These are phyloP conservation scores for Botrytis deweyae DNA, from an alignment of 2,329 filamentous ascomycete genomes.

Conservation along the genomic window DNA sequence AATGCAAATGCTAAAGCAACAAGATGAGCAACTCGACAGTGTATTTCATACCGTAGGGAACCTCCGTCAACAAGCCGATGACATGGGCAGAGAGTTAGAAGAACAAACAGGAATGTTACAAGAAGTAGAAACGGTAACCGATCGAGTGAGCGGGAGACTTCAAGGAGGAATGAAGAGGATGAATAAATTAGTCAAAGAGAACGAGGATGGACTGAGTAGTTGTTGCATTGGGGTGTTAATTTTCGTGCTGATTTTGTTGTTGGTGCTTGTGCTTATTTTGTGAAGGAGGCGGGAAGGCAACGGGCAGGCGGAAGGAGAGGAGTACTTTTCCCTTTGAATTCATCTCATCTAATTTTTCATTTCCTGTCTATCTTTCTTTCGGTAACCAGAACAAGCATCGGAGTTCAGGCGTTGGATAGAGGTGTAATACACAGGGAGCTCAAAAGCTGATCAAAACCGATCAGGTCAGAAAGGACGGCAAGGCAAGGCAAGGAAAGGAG, in stretches of 20 bases:
- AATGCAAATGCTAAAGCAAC: slow-evolving; percentile 86
- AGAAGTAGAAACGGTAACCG: slow-evolving; percentile 78
- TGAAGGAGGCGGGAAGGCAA: slow-evolving; percentile 35
- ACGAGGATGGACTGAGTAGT: slow-evolving; percentile 84
- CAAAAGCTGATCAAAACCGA: not conserved
- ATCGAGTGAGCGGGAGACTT: slow-evolving; percentile 82
- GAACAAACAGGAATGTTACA: slow-evolving; percentile 90
- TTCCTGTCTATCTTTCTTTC: not conserved
- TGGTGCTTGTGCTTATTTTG: slow-evolving; percentile 72
- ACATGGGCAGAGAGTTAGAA: slow-evolving; percentile 94
- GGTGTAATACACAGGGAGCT: not conserved
- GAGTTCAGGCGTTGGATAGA: slow-evolving; percentile 5
- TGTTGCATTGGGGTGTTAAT: slow-evolving; percentile 91
- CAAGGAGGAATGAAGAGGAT: slow-evolving; percentile 86
- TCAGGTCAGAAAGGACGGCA: not conserved
- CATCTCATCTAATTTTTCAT: not conserved
- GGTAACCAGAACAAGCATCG: not conserved
- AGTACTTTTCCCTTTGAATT: not conserved
- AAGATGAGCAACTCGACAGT: slow-evolving; percentile 88
- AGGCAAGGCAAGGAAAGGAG: not conserved
- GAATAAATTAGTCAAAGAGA: slow-evolving; percentile 77
- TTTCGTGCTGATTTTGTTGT: slow-evolving; percentile 79
- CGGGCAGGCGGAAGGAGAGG: no score
- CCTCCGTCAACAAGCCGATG: slow-evolving; percentile 83
- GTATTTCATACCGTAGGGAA: slow-evolving; percentile 94